Evolutionary conservation across 2,329 filamentous ascomycete species (phyloP), one percentile per base, ranked within the genome.

Genomic region (Colletotrichum echinochloae): DNA sequence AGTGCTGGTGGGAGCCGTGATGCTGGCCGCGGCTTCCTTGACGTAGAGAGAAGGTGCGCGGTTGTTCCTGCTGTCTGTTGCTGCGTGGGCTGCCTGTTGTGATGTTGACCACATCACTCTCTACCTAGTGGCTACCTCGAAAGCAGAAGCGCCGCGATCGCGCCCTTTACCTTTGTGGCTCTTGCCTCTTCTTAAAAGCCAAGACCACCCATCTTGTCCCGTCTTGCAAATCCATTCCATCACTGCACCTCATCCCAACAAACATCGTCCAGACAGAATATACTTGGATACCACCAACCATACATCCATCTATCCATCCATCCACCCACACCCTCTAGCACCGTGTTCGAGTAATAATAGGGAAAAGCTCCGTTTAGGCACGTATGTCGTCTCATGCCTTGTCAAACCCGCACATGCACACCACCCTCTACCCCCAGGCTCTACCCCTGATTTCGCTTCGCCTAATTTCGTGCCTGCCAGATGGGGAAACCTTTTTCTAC

Each of bases 401-500:
- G 48, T 64, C 62, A 66, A 59, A 70, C 39, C 66, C 55, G 56
- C 48, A 41, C 63, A 66, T n/a, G n/a, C 62, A 41, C 66, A 51
- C 56, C 67, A 52, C 26, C 49, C 33, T 23, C 33, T n/a, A 35
- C 44, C n/a, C n/a, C 30, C 64, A 71, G 68, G 68, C 68, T 68
- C 52, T 59, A 62, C 68, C 68, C 68, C 65, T 67, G 65, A 62
- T 61, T 46, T 23, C 26, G 55, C 68, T 71, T 71, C 68, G 68
- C 68, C 68, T 71, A 71, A 71, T 71, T 71, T 71, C 68, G 65
- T 57, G 52, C 63, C 67, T 57, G 44, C 64, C 37, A 63, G 41
- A 39, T 39, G 68, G 64, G 57, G 57, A 71, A 71, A 52, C 52
- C 68, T 71, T 71, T 71, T 71, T 71, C 52, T 68, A 71, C 68